Evolutionary conservation across 129 eudicot species (phyloP).

Genomic region (Flaveria brownii): DNA sequence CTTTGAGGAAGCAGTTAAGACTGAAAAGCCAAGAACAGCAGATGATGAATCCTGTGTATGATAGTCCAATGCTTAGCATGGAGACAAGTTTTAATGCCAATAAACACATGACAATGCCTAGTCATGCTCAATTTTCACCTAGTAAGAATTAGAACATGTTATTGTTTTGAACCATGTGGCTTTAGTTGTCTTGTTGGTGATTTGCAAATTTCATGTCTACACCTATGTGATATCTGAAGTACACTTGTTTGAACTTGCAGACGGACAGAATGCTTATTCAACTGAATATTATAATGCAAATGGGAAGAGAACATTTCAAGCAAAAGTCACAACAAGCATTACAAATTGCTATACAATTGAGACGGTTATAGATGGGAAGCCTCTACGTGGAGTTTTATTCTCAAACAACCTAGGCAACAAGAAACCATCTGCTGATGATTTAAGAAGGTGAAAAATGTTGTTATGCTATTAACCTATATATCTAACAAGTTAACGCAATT

Average conservation of each 20-base stretch:
- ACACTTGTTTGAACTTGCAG: constrained; percentile 37
- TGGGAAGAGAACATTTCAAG: constrained; percentile 90
- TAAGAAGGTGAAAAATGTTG: constrained; percentile 45
- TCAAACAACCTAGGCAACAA: constrained; percentile 45
- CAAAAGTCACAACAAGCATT: constrained; percentile 66
- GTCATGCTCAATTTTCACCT: constrained; percentile 41
- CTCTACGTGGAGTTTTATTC: constrained; percentile 85
- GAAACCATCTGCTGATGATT: constrained; percentile 41
- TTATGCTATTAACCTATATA: not conserved
- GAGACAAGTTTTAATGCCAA: constrained; percentile 43
- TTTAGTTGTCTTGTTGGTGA: constrained; percentile 22
- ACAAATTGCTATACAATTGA: constrained; percentile 75
- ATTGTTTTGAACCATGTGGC: constrained; percentile 12
- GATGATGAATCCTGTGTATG: constrained; percentile 41
- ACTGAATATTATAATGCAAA: constrained; percentile 57
- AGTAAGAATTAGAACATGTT: constrained; percentile 38
- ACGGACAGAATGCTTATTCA: constrained; percentile 48
- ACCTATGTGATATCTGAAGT: constrained; percentile 21
- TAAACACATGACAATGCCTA: constrained; percentile 43
- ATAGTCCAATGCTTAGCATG: constrained; percentile 40
- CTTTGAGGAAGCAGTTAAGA: constrained; percentile 82
- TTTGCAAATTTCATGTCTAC: not conserved
- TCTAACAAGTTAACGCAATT: not conserved
- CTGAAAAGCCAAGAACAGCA: constrained; percentile 78
- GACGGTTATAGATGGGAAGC: constrained; percentile 90